A percentile compares a stretch with the other conserved stretches of the same genome.
These are phyloP conservation scores for Penicillium chermesinum DNA, from an alignment of 495 filamentous ascomycete species.

Conservation along the genomic window DNA sequence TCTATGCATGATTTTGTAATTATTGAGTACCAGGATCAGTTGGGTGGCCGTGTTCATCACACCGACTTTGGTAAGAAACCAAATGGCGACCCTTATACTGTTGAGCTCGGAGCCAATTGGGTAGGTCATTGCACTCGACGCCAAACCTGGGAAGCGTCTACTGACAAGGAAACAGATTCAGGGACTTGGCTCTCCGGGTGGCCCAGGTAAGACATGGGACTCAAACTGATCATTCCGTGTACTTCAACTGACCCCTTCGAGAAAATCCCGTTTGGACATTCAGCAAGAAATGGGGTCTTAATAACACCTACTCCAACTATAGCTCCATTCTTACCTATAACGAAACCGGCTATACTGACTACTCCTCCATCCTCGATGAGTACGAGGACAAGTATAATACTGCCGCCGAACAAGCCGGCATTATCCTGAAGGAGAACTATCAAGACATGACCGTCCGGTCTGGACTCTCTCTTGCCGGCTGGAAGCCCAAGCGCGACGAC, in stretches of 20 bases:
- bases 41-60: constrained; percentile 16
- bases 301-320: constrained; percentile 17
- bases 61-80: constrained; percentile 15
- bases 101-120: constrained; percentile 19
- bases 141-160: background rate
- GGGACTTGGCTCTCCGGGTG: constrained; percentile 15
- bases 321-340: constrained; percentile 18
- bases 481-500: constrained; percentile 55
- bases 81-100: constrained; percentile 15
- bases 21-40: constrained; percentile 18
- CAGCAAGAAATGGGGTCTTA: constrained; percentile 15
- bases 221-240: background rate
- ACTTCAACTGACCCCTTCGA: background rate
- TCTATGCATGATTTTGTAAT: constrained; percentile 19
- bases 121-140: background rate
- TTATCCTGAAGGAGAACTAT: constrained; percentile 50
- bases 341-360: constrained; percentile 15
- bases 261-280: constrained; percentile 20
- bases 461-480: constrained; percentile 56
- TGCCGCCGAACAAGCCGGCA: constrained; percentile 9
- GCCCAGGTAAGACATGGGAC: constrained; percentile 8
- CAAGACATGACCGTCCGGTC: constrained; percentile 60
- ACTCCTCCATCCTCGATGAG: constrained; percentile 8
- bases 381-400: constrained; percentile 6
- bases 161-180: constrained; percentile 7